Base-by-base conservation (phyloP, 2,329 filamentous ascomycete genomes). In the Dryadomyces quercivorus region DNA sequence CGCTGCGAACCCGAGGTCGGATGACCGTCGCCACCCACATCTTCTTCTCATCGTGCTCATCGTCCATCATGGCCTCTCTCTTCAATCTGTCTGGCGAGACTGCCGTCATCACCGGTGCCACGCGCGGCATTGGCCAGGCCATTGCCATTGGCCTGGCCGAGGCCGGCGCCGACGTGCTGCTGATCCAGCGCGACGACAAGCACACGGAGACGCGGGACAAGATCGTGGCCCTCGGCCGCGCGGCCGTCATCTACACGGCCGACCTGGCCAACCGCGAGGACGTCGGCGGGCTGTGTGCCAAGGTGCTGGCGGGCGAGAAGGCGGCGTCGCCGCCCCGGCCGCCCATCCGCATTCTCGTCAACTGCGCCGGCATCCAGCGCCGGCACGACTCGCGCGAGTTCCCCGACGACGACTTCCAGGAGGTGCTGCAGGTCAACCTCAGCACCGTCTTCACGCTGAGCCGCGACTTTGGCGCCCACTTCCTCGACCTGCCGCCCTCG, bases 381-480 rank as follows among this genome's bases (percentile, higher is more conserved):
- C 77, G 89, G 15, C 86, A 93, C 67, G 81, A 86, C 0, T 82
- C 84, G 46, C 81, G 89, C 62, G 68, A 77, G 56, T 95, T 95
- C 65, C 88, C 88, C 0, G 80, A 86, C 64, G 70, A 73, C 47
- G 87, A 93, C 71, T 94, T 88, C 78, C 78, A 85, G 64, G 80
- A 85, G 63, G 80, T 95, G 34, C 73, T 95, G 45, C 87, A 95
- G 73, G 85, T 95, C 51, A 96, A 96, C 70, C 80, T 95, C 48
- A 86, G 79, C 64, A 77, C 85, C 46, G 87, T 93, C 53, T 95
- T 95, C 71, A 81, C 81, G 0, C 75, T 94, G 54, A 80, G 81
- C 69, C 82, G 88, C 57, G 87, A 91, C 66, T 77, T 88, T 16
- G 88, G 87, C 59, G 82, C 83, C 15, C 85, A 91, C 71, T 89